These are phyloP conservation scores for Xylariaceae sp. DNA, from an alignment of 2,329 filamentous ascomycete genomes.

Conservation along the genomic window DNA sequence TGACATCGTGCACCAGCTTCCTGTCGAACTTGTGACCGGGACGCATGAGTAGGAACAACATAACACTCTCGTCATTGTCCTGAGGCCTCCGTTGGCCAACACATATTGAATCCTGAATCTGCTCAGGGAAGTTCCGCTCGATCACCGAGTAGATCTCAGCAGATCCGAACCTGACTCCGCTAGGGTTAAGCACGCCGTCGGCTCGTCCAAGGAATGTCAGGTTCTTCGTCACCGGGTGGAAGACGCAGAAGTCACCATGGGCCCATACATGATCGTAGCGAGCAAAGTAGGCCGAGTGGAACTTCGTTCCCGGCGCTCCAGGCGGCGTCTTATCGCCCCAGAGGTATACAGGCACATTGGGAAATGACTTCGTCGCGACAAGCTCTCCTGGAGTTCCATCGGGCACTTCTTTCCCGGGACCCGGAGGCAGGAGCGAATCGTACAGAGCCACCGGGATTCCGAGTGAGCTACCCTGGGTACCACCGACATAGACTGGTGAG, in stretches of 20 bases:
- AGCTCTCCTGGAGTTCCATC: constrained; percentile 69
- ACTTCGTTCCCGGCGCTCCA: constrained; percentile 49
- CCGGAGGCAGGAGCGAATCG: constrained; percentile 54
- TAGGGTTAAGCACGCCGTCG: constrained; percentile 77
- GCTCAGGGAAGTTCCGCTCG: constrained; percentile 58
- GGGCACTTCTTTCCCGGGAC: constrained; percentile 38
- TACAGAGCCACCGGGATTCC: constrained; percentile 53
- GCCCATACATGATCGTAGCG: constrained; percentile 70
- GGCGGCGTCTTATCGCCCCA: constrained; percentile 46
- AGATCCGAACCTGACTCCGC: constrained; percentile 73
- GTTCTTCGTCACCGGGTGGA: constrained; percentile 64
- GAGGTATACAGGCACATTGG: constrained; percentile 68
- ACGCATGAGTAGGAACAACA: constrained; percentile 53
- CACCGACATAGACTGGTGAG: constrained; percentile 58
- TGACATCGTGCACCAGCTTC: constrained; percentile 54
- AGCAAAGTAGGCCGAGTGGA: constrained; percentile 57
- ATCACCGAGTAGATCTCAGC: constrained; percentile 76
- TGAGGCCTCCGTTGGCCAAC: constrained; percentile 68
- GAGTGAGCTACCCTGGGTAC: constrained; percentile 45
- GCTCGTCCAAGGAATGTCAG: constrained; percentile 65
- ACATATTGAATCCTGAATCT: constrained; percentile 69
- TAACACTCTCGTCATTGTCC: constrained; percentile 50
- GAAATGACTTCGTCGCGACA: constrained; percentile 66
- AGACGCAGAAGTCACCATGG: constrained; percentile 73
- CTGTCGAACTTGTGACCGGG: constrained; percentile 52